Conservation (phyloP, 345 rosid species). For the Eucalyptus rudis region DNA sequence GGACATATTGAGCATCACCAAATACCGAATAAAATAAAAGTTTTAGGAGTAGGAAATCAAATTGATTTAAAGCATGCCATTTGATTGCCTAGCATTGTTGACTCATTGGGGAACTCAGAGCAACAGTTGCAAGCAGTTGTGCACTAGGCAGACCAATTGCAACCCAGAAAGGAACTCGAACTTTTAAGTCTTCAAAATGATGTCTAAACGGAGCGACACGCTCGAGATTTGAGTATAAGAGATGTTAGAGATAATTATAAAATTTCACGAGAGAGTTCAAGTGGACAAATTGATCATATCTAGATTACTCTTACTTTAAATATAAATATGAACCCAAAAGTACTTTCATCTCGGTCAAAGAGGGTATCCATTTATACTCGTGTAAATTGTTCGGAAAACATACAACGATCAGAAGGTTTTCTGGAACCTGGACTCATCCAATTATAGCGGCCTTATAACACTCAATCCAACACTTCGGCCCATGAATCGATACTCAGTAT, state of each 20-base stretch:
- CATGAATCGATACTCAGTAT: not conserved
- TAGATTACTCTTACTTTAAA: not conserved
- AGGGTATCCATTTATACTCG: not conserved
- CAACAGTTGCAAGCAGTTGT: not conserved
- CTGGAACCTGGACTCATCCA: not conserved
- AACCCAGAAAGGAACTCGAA: not conserved
- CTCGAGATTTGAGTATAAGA: not conserved
- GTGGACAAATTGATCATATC: not conserved
- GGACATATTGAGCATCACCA: not conserved
- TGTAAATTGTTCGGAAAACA: not conserved
- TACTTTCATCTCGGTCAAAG: not conserved
- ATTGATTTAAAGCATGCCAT: not conserved
- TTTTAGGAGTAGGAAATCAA: not conserved
- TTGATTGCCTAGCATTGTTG: not conserved
- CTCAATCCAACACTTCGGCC: not conserved
- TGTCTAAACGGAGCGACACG: not conserved
- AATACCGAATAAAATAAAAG: not conserved
- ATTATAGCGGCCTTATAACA: not conserved
- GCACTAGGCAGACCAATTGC: not conserved
- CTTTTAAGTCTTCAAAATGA: not conserved
- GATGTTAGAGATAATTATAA: too few species aligned
- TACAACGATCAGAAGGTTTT: not conserved
- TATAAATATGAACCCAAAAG: not conserved
- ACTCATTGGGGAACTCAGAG: not conserved
- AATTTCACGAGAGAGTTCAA: not conserved